Conservation (phyloP, 495 filamentous ascomycete species). For the Penicillium soppii region DNA sequence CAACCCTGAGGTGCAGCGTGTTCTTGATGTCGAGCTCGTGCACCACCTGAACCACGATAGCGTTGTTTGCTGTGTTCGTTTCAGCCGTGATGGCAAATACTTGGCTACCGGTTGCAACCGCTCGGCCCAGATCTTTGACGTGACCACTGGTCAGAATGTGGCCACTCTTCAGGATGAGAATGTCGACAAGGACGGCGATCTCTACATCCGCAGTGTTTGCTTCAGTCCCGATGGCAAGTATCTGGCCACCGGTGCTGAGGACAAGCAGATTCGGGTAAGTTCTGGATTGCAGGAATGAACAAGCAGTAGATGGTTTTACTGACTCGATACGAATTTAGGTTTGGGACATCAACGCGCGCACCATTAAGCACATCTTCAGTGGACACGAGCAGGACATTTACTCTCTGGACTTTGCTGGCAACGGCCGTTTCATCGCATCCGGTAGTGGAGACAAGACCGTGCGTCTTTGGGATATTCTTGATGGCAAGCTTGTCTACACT, state of each 20-base stretch:
- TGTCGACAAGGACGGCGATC: constrained; percentile 78
- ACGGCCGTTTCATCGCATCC: constrained; percentile 84
- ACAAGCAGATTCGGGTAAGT: constrained; percentile 86
- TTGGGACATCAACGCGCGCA: constrained; percentile 77
- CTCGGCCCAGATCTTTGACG: constrained; percentile 89
- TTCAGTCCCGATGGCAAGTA: constrained; percentile 91
- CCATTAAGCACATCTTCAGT: constrained; percentile 77
- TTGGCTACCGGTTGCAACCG: constrained; percentile 88
- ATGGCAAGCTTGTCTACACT: constrained; percentile 68
- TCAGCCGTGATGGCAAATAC: constrained; percentile 85
- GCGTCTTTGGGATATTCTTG: constrained; percentile 83
- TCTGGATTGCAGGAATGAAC: neutral
- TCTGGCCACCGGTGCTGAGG: constrained; percentile 85
- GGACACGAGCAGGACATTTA: constrained; percentile 94
- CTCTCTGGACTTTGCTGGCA: constrained; percentile 85
- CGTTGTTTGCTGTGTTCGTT: constrained; percentile 87
- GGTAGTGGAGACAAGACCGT: constrained; percentile 87
- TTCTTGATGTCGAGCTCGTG: constrained; percentile 84
- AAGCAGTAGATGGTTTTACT: neutral
- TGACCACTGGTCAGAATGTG: constrained; percentile 72
- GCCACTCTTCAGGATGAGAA: constrained; percentile 79
- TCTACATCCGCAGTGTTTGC: constrained; percentile 90
- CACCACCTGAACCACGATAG: constrained; percentile 84
- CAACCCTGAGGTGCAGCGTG: constrained; percentile 79
- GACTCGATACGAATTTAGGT: constrained; percentile 53